phyloP scores from a whole-genome alignment of 2,329 filamentous ascomycete species.

The Fusarium keratoplasticum region DNA sequence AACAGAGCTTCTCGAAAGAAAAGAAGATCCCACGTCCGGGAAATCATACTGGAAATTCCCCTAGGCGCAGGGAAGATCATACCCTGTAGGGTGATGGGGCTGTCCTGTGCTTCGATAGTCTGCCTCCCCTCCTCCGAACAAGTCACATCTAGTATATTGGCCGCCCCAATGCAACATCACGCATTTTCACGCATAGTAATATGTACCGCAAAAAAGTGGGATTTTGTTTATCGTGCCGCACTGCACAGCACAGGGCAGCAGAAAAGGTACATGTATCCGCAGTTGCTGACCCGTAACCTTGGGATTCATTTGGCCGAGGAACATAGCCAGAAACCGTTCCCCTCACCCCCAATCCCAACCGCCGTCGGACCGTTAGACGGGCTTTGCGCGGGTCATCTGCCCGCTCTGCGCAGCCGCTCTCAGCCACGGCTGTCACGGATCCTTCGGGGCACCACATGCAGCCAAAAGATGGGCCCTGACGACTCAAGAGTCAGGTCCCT shows the following conservation, averaged over 20 bases:
- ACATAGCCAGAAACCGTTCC: not conserved
- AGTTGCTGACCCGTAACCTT: not conserved
- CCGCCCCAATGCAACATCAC: conserved; percentile 23
- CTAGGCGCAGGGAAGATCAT: conserved; percentile 32
- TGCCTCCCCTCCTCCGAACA: conserved; percentile 6
- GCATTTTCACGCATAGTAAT: not conserved
- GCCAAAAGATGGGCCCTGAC: conserved; percentile 19
- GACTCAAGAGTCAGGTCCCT: conserved; percentile 20
- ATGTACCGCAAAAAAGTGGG: not conserved
- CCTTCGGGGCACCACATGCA: conserved; percentile 35
- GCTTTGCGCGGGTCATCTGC: conserved; percentile 27
- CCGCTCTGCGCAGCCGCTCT: conserved; percentile 1
- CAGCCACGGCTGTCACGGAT: conserved; percentile 37
- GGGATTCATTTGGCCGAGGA: not conserved
- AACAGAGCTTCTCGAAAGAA: conserved; percentile 37
- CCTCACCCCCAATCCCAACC: not conserved
- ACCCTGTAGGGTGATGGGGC: not conserved
- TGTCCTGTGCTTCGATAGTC: not conserved
- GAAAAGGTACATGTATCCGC: not conserved
- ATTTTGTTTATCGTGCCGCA: not conserved
- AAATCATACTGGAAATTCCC: conserved; percentile 25
- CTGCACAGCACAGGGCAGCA: not conserved
- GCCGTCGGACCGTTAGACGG: not conserved
- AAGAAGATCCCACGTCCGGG: conserved; percentile 28
- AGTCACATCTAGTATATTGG: conserved; percentile 24